Conservation (phyloP, 352 stramenopile species). For the Globisporangium middletonii region DNA sequence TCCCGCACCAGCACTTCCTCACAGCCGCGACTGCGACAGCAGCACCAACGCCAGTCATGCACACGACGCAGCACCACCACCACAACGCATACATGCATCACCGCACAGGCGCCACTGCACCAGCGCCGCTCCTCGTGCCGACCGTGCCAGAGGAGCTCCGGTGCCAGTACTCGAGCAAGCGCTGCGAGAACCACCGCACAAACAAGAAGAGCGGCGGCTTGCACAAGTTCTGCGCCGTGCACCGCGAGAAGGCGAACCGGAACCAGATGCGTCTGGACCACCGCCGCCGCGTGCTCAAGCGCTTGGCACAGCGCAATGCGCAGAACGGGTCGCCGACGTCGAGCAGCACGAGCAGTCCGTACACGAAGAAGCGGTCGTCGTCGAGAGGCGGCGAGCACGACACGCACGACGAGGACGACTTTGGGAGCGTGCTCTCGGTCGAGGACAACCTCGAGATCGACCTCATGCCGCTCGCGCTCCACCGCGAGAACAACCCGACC, state of each 20-base stretch:
- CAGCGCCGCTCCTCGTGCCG: not conserved
- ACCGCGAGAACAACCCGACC: conserved; percentile 13
- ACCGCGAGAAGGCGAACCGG: conserved; percentile 54
- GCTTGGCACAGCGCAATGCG: conserved; percentile 42
- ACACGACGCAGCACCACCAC: not conserved
- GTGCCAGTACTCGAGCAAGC: conserved; percentile 49
- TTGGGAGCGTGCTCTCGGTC: conserved; percentile 1
- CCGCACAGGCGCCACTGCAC: not conserved
- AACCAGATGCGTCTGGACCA: conserved; percentile 71
- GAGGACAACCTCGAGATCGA: conserved; percentile 18
- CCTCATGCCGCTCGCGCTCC: conserved; percentile 23
- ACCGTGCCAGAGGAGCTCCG: conserved; percentile 37
- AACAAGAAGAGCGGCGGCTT: conserved; percentile 42
- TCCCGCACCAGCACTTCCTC: no score
- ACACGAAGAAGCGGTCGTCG: not conserved
- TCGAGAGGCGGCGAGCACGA: not conserved
- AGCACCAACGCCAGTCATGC: not conserved
- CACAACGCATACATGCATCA: not conserved
- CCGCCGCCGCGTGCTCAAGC: conserved; percentile 43
- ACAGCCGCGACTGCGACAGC: conserved; percentile 1
- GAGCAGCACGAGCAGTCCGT: no score
- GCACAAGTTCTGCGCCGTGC: conserved; percentile 55
- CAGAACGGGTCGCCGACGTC: conserved; percentile 18
- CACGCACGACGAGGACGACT: conserved; percentile 2
- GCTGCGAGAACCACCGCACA: conserved; percentile 34